Conservation (phyloP, 2,329 filamentous ascomycete genomes). For the Thelonectria discophora region DNA sequence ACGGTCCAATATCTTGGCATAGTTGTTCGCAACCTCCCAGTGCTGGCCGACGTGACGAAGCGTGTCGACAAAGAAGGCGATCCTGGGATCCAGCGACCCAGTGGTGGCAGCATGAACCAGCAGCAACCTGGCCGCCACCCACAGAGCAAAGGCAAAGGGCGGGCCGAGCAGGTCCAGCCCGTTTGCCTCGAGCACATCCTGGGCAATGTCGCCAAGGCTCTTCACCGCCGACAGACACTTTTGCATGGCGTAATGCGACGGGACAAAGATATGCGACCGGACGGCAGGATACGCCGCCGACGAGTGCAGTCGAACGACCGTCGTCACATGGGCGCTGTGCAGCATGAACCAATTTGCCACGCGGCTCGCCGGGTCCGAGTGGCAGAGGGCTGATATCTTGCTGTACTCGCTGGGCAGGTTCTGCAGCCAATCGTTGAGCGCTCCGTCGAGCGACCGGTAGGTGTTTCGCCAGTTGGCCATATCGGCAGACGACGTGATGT, state of each 20-base stretch:
- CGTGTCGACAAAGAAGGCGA: constrained; percentile 56
- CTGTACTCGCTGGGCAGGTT: constrained; percentile 55
- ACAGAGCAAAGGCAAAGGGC: constrained; percentile 56
- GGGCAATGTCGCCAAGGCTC: constrained; percentile 54
- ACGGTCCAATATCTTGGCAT: constrained; percentile 52
- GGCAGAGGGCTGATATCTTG: constrained; percentile 55
- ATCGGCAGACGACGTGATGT: constrained; percentile 49
- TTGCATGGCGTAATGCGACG: constrained; percentile 57
- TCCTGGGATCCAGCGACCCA: constrained; percentile 49
- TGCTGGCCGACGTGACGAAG: constrained; percentile 53
- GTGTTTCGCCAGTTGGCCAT: constrained; percentile 54
- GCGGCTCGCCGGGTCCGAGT: constrained; percentile 55
- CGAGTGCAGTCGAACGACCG: constrained; percentile 55
- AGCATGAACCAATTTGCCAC: constrained; percentile 59
- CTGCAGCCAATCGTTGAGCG: constrained; percentile 54
- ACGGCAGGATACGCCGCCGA: constrained; percentile 54
- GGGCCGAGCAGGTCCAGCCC: constrained; percentile 54
- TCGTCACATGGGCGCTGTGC: constrained; percentile 55
- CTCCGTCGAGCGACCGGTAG: constrained; percentile 50
- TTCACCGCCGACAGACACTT: constrained; percentile 55
- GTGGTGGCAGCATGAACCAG: constrained; percentile 53
- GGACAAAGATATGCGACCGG: constrained; percentile 52
- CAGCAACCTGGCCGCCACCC: constrained; percentile 53
- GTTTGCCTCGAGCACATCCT: constrained; percentile 55
- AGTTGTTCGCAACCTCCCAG: constrained; percentile 55